A percentile compares a stretch with the other conserved stretches of the same genome.
phyloP scores from a whole-genome alignment of 108 stramenopile genomes.

The Conticribra weissflogii region DNA sequence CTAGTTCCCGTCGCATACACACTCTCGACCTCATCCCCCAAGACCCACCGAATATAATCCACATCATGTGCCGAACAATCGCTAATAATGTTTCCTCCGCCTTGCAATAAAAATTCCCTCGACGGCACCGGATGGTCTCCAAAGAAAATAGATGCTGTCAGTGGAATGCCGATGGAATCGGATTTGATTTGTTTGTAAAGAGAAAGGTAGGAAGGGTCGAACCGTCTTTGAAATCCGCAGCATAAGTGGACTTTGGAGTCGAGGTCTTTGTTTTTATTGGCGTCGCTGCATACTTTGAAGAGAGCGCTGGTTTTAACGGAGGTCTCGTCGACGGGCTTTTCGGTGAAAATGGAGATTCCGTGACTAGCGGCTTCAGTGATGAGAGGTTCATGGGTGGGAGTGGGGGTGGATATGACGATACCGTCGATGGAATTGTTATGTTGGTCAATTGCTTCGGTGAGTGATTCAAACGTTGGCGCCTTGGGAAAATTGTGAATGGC shows the following conservation, averaged over 20 bases:
- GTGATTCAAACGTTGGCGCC: conserved; percentile 19
- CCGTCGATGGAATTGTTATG: conserved; percentile 41
- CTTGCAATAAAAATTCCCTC: conserved; percentile 58
- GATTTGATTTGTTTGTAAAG: conserved; percentile 31
- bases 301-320: conserved; percentile 44
- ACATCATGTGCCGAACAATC: conserved; percentile 78
- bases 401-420: conserved; percentile 64
- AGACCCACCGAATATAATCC: conserved; percentile 63
- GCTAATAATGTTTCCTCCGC: conserved; percentile 72
- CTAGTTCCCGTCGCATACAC: conserved; percentile 70
- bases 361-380: conserved; percentile 50
- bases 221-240: conserved; percentile 81
- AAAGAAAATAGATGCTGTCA: conserved; percentile 62
- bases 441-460: conserved; percentile 24
- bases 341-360: conserved; percentile 53
- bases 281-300: conserved; percentile 34
- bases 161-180: conserved; percentile 43
- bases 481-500: conserved; percentile 7
- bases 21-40: conserved; percentile 52
- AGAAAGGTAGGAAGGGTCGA: conserved; percentile 65
- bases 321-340: conserved; percentile 78
- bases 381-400: conserved; percentile 51
- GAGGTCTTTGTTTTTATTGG: neutral
- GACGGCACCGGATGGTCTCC: conserved; percentile 77
- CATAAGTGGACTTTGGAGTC: conserved; percentile 43